phyloP scores from a whole-genome alignment of 2,329 filamentous ascomycete species.

The Colletotrichum somersetense region DNA sequence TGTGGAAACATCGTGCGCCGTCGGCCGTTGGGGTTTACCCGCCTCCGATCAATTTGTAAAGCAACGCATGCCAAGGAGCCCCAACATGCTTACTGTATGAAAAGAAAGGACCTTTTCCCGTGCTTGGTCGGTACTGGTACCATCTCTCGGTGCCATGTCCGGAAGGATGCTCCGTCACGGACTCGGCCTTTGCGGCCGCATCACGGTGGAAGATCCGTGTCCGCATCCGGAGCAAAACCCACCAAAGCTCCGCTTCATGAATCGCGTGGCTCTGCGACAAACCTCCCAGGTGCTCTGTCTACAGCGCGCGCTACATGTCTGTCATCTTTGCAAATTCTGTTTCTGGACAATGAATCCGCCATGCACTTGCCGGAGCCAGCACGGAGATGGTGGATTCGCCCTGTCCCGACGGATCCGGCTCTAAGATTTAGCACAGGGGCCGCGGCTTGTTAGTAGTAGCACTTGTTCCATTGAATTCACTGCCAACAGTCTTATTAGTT shows the following conservation, averaged over 20 bases:
- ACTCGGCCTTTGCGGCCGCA: not conserved
- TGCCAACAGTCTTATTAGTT: too few species aligned
- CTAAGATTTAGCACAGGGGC: not conserved
- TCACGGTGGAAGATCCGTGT: too few species aligned
- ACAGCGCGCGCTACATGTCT: not conserved
- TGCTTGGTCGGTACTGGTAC: conserved; percentile 22
- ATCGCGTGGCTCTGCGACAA: not conserved
- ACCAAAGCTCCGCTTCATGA: not conserved
- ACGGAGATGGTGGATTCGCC: not conserved
- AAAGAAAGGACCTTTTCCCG: not conserved
- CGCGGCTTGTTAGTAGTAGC: not conserved
- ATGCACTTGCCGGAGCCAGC: not conserved
- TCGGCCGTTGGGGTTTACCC: conserved; percentile 29
- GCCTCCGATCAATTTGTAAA: conserved; percentile 13
- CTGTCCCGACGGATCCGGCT: not conserved
- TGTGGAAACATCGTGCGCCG: conserved; percentile 11
- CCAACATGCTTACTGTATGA: not conserved
- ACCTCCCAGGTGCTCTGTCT: not conserved
- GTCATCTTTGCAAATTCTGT: not conserved
- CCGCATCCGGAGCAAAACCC: not conserved
- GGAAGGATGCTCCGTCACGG: not conserved
- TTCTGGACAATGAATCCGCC: not conserved
- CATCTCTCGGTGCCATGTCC: not conserved
- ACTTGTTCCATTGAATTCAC: too few species aligned
- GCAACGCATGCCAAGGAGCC: not conserved